Evolutionary conservation across 1,284 basidiomycete genomes (phyloP).

Genomic region (Sanghuangporus weigelae): DNA sequence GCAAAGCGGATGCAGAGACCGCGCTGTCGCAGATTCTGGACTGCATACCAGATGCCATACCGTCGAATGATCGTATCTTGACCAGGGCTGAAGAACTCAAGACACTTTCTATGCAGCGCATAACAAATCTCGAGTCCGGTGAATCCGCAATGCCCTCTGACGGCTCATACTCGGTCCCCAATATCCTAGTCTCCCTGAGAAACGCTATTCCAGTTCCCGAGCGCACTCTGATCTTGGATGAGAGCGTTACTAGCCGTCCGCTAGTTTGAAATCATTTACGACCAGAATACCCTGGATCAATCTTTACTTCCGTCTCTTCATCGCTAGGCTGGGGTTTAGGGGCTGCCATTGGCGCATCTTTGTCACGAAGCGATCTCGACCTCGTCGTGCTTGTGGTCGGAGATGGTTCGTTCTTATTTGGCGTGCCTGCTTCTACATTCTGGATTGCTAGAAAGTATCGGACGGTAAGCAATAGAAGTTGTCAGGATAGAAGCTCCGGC

Average conservation of each 20-base stretch:
- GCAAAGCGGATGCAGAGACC: constrained; percentile 47
- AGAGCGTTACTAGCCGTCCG: constrained; percentile 54
- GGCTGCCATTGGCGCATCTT: constrained; percentile 51
- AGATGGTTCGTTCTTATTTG: constrained; percentile 64
- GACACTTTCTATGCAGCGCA: constrained; percentile 25
- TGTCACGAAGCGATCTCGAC: constrained; percentile 41
- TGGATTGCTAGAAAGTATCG: constrained; percentile 68
- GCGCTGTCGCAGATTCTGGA: constrained; percentile 48
- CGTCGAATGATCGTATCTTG: constrained; percentile 17
- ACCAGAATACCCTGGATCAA: constrained; percentile 43
- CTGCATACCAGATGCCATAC: constrained; percentile 20
- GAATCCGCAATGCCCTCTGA: constrained; percentile 22
- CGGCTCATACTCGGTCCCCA: constrained; percentile 38
- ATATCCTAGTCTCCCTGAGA: constrained; percentile 45
- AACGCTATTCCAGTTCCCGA: constrained; percentile 32
- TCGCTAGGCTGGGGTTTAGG: constrained; percentile 63
- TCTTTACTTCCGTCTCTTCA: constrained; percentile 52
- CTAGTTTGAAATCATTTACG: constrained; percentile 51
- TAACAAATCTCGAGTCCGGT: constrained; percentile 24
- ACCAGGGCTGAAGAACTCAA: not conserved
- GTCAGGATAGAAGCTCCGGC: not conserved
- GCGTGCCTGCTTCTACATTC: constrained; percentile 57
- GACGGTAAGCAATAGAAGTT: constrained; percentile 38
- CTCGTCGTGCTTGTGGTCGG: constrained; percentile 56
- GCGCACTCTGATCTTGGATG: constrained; percentile 52